phyloP scores from a whole-genome alignment of 2,329 filamentous ascomycete genomes.

The Sphaerulina musiva region DNA sequence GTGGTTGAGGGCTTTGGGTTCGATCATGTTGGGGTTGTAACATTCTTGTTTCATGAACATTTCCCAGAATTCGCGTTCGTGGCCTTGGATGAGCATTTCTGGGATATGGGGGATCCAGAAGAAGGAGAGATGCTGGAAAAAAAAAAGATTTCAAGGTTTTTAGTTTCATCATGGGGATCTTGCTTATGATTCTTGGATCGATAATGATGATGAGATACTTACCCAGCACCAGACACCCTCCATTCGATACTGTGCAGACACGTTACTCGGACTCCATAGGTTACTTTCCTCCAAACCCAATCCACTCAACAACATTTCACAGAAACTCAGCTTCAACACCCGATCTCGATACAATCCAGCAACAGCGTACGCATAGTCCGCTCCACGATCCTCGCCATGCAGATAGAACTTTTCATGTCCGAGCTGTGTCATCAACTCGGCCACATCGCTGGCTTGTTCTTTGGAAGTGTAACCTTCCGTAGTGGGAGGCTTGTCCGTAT shows the following conservation, averaged over 20 bases:
- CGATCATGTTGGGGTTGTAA: slow-evolving; percentile 35
- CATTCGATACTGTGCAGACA: slow-evolving; percentile 30
- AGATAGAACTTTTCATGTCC: slow-evolving; percentile 33
- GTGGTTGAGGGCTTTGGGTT: slow-evolving; percentile 31
- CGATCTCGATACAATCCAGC: slow-evolving; percentile 31
- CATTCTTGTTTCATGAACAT: slow-evolving; percentile 39
- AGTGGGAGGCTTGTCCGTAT: slow-evolving; percentile 37
- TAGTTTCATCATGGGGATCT: too few relatives aligned
- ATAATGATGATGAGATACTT: not conserved
- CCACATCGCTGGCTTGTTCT: slow-evolving; percentile 34
- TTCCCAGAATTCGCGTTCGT: slow-evolving; percentile 38
- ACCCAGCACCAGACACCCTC: slow-evolving; percentile 35
- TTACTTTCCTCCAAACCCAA: slow-evolving; percentile 31
- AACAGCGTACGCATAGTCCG: slow-evolving; percentile 34
- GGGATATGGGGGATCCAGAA: slow-evolving; percentile 36
- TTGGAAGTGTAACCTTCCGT: slow-evolving; percentile 36
- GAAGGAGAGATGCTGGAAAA: slow-evolving; percentile 29
- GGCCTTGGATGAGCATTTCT: slow-evolving; percentile 37
- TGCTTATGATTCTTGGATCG: too few relatives aligned
- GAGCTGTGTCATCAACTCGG: slow-evolving; percentile 33
- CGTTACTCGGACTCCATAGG: slow-evolving; percentile 32
- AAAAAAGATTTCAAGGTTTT: too few relatives aligned
- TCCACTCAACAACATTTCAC: slow-evolving; percentile 34
- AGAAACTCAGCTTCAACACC: slow-evolving; percentile 30
- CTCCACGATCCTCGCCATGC: slow-evolving; percentile 34